Evolutionary conservation across 2,329 filamentous ascomycete genomes (phyloP), one percentile per base, ranked within the genome.

Genomic region (Triangularia setosa): DNA sequence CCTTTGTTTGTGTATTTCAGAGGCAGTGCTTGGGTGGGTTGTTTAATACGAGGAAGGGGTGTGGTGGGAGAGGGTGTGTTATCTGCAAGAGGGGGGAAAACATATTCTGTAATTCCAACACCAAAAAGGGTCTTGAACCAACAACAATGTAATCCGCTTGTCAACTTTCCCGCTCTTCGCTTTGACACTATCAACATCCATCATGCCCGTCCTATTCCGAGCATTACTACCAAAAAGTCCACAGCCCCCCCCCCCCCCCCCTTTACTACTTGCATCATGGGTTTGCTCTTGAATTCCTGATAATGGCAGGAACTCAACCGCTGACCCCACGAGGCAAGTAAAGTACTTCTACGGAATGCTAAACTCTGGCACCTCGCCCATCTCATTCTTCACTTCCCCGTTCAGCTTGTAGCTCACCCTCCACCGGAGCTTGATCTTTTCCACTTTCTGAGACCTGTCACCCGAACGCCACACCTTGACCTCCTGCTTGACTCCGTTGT

Each of bases 401-500:
- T 86, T 90, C 12, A 95, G 75, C 72, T 85, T 87, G 78, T 97
- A 98, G 4, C 89, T 87, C 25, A 91, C 87, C 71, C 92, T 91
- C 91, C 93, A 99, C 67, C 95, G 83, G 78, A 99, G 86, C 79
- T 96, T 96, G 66, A 96, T 88, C n/a, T 82, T 84, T 63, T 87
- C 87, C 1, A 95, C 95, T 73, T 90, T 91, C 53, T 86, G 77
- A 24, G 69, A 82, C 67, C 79, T 79, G 71, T 92, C 87, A 1
- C 92, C 89, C 1, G 92, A 88, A 70, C 92, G 87, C 78, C 80
- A 85, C 25, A 98, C 81, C 56, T 89, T 81, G 67, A 97, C 92
- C 18, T 87, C 84, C 77, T 98, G 95, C 35, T 87, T 90, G 60
- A 99, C 88, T 27, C 93, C 93, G 16, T 80, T 79, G 71, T 85